A percentile compares a stretch with the other conserved stretches of the same genome.
Evolutionary conservation across 192 early-diverging fungal genomes (phyloP).

Genomic region (Coemansia sp.): DNA sequence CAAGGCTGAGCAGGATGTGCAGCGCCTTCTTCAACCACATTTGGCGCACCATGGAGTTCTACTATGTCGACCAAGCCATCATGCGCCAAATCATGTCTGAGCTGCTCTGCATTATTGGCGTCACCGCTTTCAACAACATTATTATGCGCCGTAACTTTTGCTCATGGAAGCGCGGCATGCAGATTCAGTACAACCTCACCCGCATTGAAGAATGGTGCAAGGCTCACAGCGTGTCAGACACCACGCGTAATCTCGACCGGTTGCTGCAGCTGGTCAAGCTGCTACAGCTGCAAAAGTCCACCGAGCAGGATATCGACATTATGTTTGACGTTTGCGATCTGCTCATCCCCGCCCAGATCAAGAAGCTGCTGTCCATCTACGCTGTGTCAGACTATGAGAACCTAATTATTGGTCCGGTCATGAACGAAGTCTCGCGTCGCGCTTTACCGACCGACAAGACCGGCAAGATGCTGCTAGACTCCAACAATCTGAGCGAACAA

Average conservation of each 20-base stretch:
- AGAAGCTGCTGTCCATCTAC: constrained; percentile 95
- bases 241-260: constrained; percentile 86
- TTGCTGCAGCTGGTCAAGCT: constrained; percentile 96
- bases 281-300: constrained; percentile 74
- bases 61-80: constrained; percentile 91
- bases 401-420: constrained; percentile 63
- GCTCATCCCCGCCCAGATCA: constrained; percentile 94
- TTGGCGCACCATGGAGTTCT: constrained; percentile 94
- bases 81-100: constrained; percentile 93
- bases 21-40: constrained; percentile 84
- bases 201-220: constrained; percentile 99
- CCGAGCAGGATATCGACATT: constrained; percentile 87
- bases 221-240: constrained; percentile 87
- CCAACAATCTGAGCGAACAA: constrained; percentile 60
- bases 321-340: constrained; percentile 99
- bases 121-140: constrained; percentile 94
- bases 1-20: background rate
- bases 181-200: constrained; percentile 99
- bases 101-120: constrained; percentile 92
- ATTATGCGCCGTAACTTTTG: constrained; percentile 98
- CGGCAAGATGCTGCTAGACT: constrained; percentile 88
- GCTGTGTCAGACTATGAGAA: constrained; percentile 95
- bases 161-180: constrained; percentile 99
- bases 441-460: constrained; percentile 86
- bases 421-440: constrained; percentile 84